Base-by-base conservation (phyloP, 495 filamentous ascomycete genomes). In the Penicillium herquei region DNA sequence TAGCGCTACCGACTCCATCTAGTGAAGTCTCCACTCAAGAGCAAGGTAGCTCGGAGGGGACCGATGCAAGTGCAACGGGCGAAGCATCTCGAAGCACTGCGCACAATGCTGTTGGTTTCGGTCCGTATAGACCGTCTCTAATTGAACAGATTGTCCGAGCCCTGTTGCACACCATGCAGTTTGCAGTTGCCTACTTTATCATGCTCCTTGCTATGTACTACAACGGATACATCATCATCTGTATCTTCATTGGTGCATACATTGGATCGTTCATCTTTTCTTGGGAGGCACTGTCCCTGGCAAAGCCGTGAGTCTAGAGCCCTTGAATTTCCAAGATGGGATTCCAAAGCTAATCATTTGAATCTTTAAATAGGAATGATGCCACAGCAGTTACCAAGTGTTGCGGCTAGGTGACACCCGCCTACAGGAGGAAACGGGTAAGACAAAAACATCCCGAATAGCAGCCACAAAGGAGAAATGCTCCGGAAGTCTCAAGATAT, bases 131-230 rank as follows among this genome's bases (percentile, higher is more conserved):
- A 3, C 84, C 82, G 0, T 78, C 64, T 4, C 31, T 81, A 2
- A 52, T 75, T 12, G 81, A 90, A 63, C 87, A 90, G 56, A 62
- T 72, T 3, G 59, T 87, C n/a, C 81, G 87, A 3, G 81, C 86
- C 0, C 35, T 79, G 32, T 55, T 92, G 21, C 83, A 89, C 60
- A 85, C 81, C 74, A 7, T 82, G 16, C 86, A 89, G 57, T 88
- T 90, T 62, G 84, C 81, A 0, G 78, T 87, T 5, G 86, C 85
- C 13, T 91, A 90, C 62, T 81, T 89, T 61, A 67, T 89, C 52
- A 88, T 90, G 86, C 65, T 91, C 51, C 69, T 81, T n/a, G 80
- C 82, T 6, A 85, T 86, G 81, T 86, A 83, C 45, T 87, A 81
- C 68, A 87, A 87, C 50, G 85, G 76, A 30, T 87, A 84, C 49